A percentile compares a stretch with the other conserved stretches of the same genome.
phyloP scores from a whole-genome alignment of 805 yeast species.

The Priceomyces castillae region DNA sequence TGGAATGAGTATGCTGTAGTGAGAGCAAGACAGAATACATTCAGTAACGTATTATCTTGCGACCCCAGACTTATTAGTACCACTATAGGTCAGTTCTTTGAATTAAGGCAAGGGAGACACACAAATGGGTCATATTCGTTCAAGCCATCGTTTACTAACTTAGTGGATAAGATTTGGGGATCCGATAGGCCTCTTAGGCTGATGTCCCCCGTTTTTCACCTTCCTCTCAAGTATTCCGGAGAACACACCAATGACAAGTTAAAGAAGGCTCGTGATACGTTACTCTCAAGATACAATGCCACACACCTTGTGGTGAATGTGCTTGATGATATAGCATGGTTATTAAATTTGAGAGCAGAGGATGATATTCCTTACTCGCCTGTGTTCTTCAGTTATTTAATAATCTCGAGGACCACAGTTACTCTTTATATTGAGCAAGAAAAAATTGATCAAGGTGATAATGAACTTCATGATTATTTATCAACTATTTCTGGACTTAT shows the following conservation, averaged over 20 bases:
- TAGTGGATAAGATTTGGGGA: constrained; percentile 41
- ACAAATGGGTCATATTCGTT: constrained; percentile 25
- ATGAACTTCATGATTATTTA: constrained; percentile 24
- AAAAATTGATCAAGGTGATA: constrained; percentile 34
- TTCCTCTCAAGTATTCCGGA: constrained; percentile 32
- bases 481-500: constrained; percentile 22
- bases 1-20: constrained; percentile 77
- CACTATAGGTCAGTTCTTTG: constrained; percentile 42
- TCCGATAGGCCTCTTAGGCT: constrained; percentile 33
- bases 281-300: constrained; percentile 14
- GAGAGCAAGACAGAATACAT: constrained; percentile 50
- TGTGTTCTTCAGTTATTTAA: constrained; percentile 71
- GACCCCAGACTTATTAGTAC: constrained; percentile 75
- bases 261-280: constrained; percentile 31
- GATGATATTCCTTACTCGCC: constrained; percentile 82
- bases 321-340: constrained; percentile 89
- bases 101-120: constrained; percentile 18
- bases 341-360: constrained; percentile 75
- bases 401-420: constrained; percentile 34
- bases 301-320: constrained; percentile 57
- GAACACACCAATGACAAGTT: constrained; percentile 30
- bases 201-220: constrained; percentile 29
- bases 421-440: constrained; percentile 53
- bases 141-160: constrained; percentile 28
- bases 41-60: constrained; percentile 62